Conservation (phyloP, 768 basidiomycete genomes). For the Leccinum imitatum region DNA sequence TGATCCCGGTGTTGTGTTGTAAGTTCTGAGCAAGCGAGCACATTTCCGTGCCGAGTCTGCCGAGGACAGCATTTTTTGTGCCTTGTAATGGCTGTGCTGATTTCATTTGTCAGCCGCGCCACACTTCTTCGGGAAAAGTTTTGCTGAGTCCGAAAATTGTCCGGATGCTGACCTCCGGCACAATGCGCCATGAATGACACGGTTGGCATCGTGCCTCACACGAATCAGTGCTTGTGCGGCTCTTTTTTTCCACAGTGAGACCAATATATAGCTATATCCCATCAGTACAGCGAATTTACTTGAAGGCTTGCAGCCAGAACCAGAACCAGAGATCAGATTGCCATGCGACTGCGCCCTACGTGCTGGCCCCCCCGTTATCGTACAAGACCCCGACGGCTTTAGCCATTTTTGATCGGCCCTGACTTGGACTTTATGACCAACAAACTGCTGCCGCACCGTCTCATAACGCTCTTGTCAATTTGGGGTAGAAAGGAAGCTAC, state of each 20-base stretch:
- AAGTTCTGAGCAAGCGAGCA: not conserved
- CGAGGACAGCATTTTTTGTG: not conserved
- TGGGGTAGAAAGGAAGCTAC: slow-evolving; percentile 12
- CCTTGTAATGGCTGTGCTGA: not conserved
- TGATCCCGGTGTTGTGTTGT: too few species aligned
- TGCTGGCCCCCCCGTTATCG: not conserved
- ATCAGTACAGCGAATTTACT: not conserved
- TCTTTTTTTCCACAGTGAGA: not conserved
- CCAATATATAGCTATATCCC: not conserved
- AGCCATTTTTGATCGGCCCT: slow-evolving; percentile 10
- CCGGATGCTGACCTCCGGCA: not conserved
- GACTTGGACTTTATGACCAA: slow-evolving; percentile 1
- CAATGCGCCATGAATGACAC: not conserved
- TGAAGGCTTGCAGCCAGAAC: not conserved
- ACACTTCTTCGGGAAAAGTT: not conserved
- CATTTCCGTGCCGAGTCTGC: not conserved
- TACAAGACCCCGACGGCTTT: not conserved
- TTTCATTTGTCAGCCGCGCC: not conserved
- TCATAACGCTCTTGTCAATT: slow-evolving; percentile 20
- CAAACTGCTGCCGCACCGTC: slow-evolving; percentile 5
- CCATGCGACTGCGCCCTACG: not conserved
- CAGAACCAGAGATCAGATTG: not conserved
- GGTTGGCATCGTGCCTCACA: not conserved
- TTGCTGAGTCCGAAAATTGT: not conserved
- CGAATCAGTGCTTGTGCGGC: not conserved